These are phyloP conservation scores for Kazachstania kunashirensis DNA, from an alignment of 805 yeast species.

Conservation along the genomic window DNA sequence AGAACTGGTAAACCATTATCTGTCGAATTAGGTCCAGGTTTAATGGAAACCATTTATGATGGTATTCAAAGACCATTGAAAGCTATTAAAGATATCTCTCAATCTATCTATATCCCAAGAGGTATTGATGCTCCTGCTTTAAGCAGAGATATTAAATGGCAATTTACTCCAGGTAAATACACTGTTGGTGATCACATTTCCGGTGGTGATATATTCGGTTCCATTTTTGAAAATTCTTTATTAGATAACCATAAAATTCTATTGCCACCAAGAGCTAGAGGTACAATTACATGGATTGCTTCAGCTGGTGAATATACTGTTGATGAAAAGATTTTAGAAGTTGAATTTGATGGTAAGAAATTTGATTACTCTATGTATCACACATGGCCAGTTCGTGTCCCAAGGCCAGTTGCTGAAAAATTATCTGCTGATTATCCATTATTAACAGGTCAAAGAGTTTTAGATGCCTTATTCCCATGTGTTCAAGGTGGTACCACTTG, in stretches of 20 bases:
- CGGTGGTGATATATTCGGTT: slow-evolving; percentile 96
- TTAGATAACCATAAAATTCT: slow-evolving; percentile 87
- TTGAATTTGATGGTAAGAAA: slow-evolving; percentile 86
- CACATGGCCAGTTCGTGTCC: slow-evolving; percentile 99
- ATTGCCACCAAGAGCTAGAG: slow-evolving; percentile 97
- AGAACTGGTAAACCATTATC: slow-evolving; percentile 99
- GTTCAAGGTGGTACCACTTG: slow-evolving; percentile 99
- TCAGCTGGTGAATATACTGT: slow-evolving; percentile 84
- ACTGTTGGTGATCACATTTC: slow-evolving; percentile 95
- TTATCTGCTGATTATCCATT: slow-evolving; percentile 89
- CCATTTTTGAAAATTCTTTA: slow-evolving; percentile 87
- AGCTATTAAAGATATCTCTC: slow-evolving; percentile 77
- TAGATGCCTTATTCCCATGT: slow-evolving; percentile 96
- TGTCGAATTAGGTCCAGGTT: slow-evolving; percentile 98
- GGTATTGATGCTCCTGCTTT: slow-evolving; percentile 97
- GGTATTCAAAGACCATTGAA: slow-evolving; percentile 99
- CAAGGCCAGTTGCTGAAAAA: slow-evolving; percentile 96
- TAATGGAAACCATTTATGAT: slow-evolving; percentile 98
- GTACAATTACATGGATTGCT: slow-evolving; percentile 87
- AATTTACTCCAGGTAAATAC: slow-evolving; percentile 62
- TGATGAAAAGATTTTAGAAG: slow-evolving; percentile 82
- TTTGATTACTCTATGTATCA: slow-evolving; percentile 87
- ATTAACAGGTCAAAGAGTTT: slow-evolving; percentile 96
- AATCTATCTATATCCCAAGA: slow-evolving; percentile 95
- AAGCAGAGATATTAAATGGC: slow-evolving; percentile 70